phyloP scores from a whole-genome alignment of 148 eudicot species.

The Rhododendron ferrugineum region DNA sequence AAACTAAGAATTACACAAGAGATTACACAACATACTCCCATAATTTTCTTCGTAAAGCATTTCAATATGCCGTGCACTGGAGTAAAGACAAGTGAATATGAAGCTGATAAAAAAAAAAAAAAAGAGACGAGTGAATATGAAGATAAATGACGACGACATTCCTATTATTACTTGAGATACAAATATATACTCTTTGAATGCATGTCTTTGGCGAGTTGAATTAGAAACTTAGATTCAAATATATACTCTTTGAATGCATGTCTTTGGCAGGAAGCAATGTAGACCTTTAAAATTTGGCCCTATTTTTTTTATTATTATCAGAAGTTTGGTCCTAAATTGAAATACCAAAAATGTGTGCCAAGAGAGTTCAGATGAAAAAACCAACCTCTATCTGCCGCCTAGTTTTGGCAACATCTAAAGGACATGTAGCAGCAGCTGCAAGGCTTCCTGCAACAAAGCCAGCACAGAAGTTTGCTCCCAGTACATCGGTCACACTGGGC shows the following conservation, averaged over 20 bases:
- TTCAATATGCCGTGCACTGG: background rate
- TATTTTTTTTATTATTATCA: background rate
- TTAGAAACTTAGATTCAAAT: background rate
- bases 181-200: background rate
- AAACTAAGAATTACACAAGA: background rate
- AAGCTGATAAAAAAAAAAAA: too few relatives aligned
- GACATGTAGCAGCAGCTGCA: conserved; percentile 84
- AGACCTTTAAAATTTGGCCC: background rate
- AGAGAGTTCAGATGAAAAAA: background rate
- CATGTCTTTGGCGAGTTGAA: background rate
- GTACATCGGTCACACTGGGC: conserved; percentile 34
- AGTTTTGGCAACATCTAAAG: conserved; percentile 92
- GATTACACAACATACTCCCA: background rate
- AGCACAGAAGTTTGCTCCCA: conserved; percentile 85
- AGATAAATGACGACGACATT: background rate
- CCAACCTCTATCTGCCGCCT: conserved; percentile 89
- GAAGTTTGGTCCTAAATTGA: background rate
- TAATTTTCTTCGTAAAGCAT: background rate
- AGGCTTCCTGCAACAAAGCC: conserved; percentile 84
- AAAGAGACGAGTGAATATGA: background rate
- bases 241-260: background rate
- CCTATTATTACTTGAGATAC: background rate
- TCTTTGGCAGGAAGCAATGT: background rate
- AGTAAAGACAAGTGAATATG: background rate
- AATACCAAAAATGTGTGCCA: background rate